Percentiles rank a stretch among this genome's conserved stretches.
phyloP scores from a whole-genome alignment of 139 green algal species.

The Axilococcus clingmanii region DNA sequence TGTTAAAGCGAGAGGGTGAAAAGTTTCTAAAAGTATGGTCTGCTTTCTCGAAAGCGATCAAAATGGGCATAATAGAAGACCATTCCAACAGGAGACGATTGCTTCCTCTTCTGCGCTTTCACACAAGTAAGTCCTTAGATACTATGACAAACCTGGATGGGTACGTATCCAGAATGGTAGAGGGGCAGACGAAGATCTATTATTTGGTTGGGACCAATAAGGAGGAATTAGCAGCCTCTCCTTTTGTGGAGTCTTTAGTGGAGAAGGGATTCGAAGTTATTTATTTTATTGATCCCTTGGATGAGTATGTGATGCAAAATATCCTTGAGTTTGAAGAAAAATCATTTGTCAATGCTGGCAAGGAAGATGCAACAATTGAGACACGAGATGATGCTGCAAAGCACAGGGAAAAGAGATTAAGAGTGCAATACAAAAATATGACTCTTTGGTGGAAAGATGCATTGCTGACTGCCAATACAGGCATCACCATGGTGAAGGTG shows the following conservation, averaged over 20 bases:
- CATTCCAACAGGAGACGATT: constrained; percentile 65
- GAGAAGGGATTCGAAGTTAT: constrained; percentile 78
- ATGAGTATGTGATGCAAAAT: constrained; percentile 95
- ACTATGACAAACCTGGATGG: constrained; percentile 73
- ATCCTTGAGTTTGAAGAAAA: constrained; percentile 90
- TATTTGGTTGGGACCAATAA: constrained; percentile 65
- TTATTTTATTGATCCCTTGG: constrained; percentile 92
- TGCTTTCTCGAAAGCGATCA: constrained; percentile 80
- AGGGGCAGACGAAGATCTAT: constrained; percentile 93
- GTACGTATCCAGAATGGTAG: constrained; percentile 89
- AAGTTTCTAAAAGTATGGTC: constrained; percentile 89
- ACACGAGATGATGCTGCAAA: constrained; percentile 78
- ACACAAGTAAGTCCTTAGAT: constrained; percentile 56
- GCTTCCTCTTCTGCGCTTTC: constrained; percentile 77
- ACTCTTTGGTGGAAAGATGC: constrained; percentile 89
- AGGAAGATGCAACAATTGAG: constrained; percentile 91
- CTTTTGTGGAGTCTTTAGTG: constrained; percentile 61
- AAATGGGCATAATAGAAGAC: constrained; percentile 98
- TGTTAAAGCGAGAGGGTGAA: constrained; percentile 21
- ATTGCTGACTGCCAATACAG: constrained; percentile 43
- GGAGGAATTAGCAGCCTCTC: constrained; percentile 67
- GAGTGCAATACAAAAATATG: constrained; percentile 82
- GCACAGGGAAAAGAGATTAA: constrained; percentile 57
- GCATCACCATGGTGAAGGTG: constrained; percentile 55
- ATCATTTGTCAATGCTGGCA: constrained; percentile 85